Evolutionary conservation across 805 yeast genomes (phyloP).

Genomic region (Maudiozyma turicensis): DNA sequence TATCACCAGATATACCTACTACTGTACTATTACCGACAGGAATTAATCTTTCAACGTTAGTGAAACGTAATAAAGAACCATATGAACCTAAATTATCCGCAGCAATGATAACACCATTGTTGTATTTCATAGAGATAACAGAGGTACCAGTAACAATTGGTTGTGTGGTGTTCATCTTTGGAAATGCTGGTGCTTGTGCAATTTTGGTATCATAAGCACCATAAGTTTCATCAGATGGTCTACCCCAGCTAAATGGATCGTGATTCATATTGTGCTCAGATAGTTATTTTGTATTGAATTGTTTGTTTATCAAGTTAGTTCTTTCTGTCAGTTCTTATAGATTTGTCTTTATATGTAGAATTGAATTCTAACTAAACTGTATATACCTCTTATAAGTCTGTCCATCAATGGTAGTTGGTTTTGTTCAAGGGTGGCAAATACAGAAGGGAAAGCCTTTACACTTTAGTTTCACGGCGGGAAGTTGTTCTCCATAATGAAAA

Average conservation of each 20-base stretch:
- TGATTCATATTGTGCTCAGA: slow-evolving; percentile 57
- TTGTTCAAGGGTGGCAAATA: slow-evolving; percentile 4
- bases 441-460: background rate
- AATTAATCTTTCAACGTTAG: slow-evolving; percentile 73
- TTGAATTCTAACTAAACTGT: no score
- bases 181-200: slow-evolving; percentile 57
- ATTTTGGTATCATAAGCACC: slow-evolving; percentile 72
- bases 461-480: no score
- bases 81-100: slow-evolving; percentile 92
- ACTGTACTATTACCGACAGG: slow-evolving; percentile 78
- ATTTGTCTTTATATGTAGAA: no score
- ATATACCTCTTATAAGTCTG: no score
- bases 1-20: slow-evolving; percentile 91
- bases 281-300: no score
- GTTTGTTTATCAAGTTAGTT: no score
- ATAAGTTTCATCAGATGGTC: slow-evolving; percentile 75
- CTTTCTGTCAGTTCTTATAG: no score
- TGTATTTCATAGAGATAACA: slow-evolving; percentile 81
- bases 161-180: slow-evolving; percentile 79
- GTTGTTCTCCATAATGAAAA: no score
- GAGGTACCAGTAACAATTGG: slow-evolving; percentile 97
- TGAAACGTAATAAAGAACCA: slow-evolving; percentile 85
- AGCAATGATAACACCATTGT: slow-evolving; percentile 86
- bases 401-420: no score
- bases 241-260: slow-evolving; percentile 93